A percentile compares a stretch with the other conserved stretches of the same genome.
Evolutionary conservation across 2,329 filamentous ascomycete genomes (phyloP).

Genomic region (Cryoendolithus antarcticus): DNA sequence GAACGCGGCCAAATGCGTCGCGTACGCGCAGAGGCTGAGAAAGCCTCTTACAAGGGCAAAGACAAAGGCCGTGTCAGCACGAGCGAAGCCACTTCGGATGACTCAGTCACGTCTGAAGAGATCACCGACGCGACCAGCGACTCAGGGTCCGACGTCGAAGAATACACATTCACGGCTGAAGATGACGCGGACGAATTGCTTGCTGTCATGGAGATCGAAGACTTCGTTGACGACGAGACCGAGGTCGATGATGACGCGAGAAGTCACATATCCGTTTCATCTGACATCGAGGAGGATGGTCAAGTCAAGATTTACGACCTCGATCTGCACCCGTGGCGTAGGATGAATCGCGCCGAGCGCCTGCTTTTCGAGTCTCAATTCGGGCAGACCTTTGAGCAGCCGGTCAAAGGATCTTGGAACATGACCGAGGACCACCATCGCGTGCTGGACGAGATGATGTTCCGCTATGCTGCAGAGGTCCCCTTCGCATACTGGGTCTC

Average conservation of each 20-base stretch:
- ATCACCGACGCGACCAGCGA: too few species aligned
- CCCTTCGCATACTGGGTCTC: constrained; percentile 16
- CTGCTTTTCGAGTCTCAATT: constrained; percentile 9
- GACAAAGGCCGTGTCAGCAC: neutral
- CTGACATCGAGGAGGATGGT: neutral
- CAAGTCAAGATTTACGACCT: neutral
- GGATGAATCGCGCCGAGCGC: constrained; percentile 1
- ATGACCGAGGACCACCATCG: constrained; percentile 18
- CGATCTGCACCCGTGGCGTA: constrained; percentile 1
- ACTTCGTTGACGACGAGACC: neutral
- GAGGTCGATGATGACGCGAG: constrained; percentile 9
- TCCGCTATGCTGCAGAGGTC: constrained; percentile 17
- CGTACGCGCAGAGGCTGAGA: too few species aligned
- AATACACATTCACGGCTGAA: constrained; percentile 11
- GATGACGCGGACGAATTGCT: constrained; percentile 6
- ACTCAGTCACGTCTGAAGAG: too few species aligned
- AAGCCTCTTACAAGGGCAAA: neutral
- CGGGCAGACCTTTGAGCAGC: constrained; percentile 8
- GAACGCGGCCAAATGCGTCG: neutral
- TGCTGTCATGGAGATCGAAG: constrained; percentile 3
- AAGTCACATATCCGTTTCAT: constrained; percentile 10
- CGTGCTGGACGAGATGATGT: constrained; percentile 13
- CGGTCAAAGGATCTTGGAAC: constrained; percentile 14
- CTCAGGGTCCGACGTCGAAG: constrained; percentile 4
- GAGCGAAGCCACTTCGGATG: neutral